phyloP scores from a whole-genome alignment of 257 asterid genomes.

The Misopates orontium region DNA sequence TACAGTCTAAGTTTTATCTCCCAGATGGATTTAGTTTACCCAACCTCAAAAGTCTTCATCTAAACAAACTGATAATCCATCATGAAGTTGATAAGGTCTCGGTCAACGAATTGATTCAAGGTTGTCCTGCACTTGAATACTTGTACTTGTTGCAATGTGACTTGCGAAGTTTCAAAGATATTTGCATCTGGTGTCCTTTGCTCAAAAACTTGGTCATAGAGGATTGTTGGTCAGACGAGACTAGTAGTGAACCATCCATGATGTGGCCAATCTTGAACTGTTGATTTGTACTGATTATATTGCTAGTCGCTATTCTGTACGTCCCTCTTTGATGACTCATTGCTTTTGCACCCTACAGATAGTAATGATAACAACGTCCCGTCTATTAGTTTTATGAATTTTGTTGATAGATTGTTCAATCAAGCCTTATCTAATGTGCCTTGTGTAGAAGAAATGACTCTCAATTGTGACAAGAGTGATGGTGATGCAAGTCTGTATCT shows the following conservation, averaged over 20 bases:
- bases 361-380: neutral
- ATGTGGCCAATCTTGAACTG: neutral
- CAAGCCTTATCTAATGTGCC: too few species aligned
- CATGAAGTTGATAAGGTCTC: neutral
- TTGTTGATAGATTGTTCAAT: too few species aligned
- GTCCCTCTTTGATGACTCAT: neutral
- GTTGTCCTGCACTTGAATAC: constrained; percentile 2
- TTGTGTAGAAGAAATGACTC: too few species aligned
- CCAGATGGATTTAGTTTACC: neutral
- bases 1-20: too few species aligned
- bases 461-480: too few species aligned
- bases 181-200: neutral
- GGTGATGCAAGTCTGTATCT: too few species aligned
- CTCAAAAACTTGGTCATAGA: neutral
- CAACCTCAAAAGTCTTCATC: neutral
- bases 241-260: neutral
- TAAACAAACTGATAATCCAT: neutral
- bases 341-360: neutral
- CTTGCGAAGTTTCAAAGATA: neutral
- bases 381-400: too few species aligned
- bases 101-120: neutral
- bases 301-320: too few species aligned
- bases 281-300: neutral
- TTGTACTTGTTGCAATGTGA: neutral
- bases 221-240: neutral